phyloP scores from a whole-genome alignment of 306 rosid genomes.

The Crotalaria pallida region DNA sequence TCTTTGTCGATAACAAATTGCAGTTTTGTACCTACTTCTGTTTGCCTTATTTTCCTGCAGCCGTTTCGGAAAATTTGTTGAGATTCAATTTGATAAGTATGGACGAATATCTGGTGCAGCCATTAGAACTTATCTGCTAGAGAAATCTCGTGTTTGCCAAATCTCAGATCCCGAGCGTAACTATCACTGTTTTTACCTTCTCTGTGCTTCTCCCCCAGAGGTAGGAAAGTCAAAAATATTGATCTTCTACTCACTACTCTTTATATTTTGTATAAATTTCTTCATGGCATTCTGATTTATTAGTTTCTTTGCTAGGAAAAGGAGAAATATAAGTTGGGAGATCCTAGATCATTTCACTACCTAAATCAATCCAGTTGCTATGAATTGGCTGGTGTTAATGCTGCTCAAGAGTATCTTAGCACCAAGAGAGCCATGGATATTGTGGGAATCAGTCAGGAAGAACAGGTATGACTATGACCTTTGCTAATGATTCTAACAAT shows the following conservation, averaged over 20 bases:
- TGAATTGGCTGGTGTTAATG: conserved; percentile 63
- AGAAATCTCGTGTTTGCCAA: conserved; percentile 95
- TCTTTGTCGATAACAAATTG: conserved; percentile 22
- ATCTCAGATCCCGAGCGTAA: conserved; percentile 87
- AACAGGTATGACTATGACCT: conserved; percentile 52
- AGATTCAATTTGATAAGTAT: conserved; percentile 68
- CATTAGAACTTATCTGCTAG: conserved; percentile 86
- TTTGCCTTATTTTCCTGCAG: conserved; percentile 46
- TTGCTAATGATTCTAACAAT: conserved; percentile 18
- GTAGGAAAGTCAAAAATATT: conserved; percentile 33
- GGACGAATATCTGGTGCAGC: conserved; percentile 97
- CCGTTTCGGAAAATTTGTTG: conserved; percentile 93
- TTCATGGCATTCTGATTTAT: conserved; percentile 13
- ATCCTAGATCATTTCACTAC: conserved; percentile 76
- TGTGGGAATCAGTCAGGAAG: conserved; percentile 75
- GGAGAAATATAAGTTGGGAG: conserved; percentile 76
- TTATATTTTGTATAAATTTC: conserved; percentile 4
- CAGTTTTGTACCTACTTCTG: conserved; percentile 25
- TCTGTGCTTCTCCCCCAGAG: conserved; percentile 90
- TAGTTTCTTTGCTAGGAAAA: conserved; percentile 51
- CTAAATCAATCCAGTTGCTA: conserved; percentile 87
- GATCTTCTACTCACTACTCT: conserved; percentile 9
- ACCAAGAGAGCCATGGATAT: conserved; percentile 90
- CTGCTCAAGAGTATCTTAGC: conserved; percentile 71
- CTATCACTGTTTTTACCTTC: conserved; percentile 85